These are phyloP conservation scores for Nephelium lappaceum DNA, from an alignment of 345 rosid species.

Conservation along the genomic window DNA sequence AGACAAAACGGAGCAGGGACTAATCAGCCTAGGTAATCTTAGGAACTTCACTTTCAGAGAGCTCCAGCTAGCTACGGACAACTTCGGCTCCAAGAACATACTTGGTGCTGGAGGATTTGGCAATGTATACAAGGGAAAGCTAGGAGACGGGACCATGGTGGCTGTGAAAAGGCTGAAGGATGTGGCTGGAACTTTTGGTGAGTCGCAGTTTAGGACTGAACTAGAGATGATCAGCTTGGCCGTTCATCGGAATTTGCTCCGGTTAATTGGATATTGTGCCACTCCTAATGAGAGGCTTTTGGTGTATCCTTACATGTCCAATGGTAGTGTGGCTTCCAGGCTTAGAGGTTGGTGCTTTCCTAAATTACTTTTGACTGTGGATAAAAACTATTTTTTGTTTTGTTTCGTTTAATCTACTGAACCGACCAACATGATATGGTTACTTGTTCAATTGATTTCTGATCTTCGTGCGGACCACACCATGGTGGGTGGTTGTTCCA, in stretches of 20 bases:
- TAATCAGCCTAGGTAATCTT: slow-evolving; percentile 74
- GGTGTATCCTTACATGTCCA: slow-evolving; percentile 93
- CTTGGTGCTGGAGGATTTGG: slow-evolving; percentile 97
- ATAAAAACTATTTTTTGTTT: background rate
- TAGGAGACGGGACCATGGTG: slow-evolving; percentile 67
- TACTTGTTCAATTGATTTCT: background rate
- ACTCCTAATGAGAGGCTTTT: slow-evolving; percentile 78
- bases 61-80: slow-evolving; percentile 76
- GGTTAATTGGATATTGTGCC: slow-evolving; percentile 80
- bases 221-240: slow-evolving; percentile 97
- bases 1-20: slow-evolving; percentile 79
- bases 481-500: slow-evolving; percentile 9
- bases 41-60: slow-evolving; percentile 83
- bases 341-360: slow-evolving; percentile 67
- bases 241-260: slow-evolving; percentile 81
- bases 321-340: slow-evolving; percentile 94
- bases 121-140: slow-evolving; percentile 89
- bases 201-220: slow-evolving; percentile 88
- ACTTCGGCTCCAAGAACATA: slow-evolving; percentile 76
- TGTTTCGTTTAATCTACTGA: slow-evolving; percentile 9
- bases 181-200: slow-evolving; percentile 70
- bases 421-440: slow-evolving; percentile 1
- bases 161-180: slow-evolving; percentile 91
- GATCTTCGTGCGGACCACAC: slow-evolving; percentile 13
- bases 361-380: slow-evolving; percentile 10